A percentile compares a stretch with the other conserved stretches of the same genome.
Evolutionary conservation across 2,329 filamentous ascomycete genomes (phyloP).

Genomic region (Ophiostoma montium): DNA sequence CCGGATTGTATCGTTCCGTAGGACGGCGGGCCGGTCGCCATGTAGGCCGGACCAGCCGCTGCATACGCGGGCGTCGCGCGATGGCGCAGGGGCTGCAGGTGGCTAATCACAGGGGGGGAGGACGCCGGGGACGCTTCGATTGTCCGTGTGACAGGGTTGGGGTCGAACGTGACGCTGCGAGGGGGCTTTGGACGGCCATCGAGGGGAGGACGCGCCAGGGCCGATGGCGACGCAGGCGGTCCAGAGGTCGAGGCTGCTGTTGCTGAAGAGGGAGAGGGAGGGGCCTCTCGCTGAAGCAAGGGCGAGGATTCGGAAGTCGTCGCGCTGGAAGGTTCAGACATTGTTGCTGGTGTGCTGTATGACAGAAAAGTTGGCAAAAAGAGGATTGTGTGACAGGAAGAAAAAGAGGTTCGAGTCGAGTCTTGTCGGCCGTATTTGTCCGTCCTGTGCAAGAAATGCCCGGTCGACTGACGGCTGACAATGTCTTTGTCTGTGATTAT

Average conservation of each 20-base stretch:
- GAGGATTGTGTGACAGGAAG: too few species aligned
- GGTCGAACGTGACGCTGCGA: conserved; percentile 66
- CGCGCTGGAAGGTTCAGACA: conserved; percentile 4
- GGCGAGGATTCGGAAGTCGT: conserved; percentile 14
- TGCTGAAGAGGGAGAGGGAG: not conserved
- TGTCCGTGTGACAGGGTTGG: conserved; percentile 49
- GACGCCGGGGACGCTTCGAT: conserved; percentile 26
- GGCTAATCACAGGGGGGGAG: conserved; percentile 13
- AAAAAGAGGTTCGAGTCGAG: too few species aligned
- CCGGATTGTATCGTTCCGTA: conserved; percentile 18
- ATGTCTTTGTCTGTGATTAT: too few species aligned
- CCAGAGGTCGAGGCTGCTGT: not conserved
- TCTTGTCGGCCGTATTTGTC: too few species aligned
- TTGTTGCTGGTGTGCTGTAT: not conserved
- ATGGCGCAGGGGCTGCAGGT: conserved; percentile 17
- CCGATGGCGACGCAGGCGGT: conserved; percentile 8
- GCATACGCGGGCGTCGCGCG: conserved; percentile 16
- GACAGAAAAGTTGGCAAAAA: too few species aligned
- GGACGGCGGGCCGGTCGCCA: conserved; percentile 11
- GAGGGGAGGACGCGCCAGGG: conserved; percentile 12
- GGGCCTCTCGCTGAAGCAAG: conserved; percentile 14
- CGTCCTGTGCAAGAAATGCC: too few species aligned
- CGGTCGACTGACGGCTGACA: too few species aligned
- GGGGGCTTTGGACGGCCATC: conserved; percentile 29
- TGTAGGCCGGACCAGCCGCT: conserved; percentile 22